These are phyloP conservation scores for Suillus luteus DNA, from an alignment of 768 basidiomycete genomes.

Conservation along the genomic window DNA sequence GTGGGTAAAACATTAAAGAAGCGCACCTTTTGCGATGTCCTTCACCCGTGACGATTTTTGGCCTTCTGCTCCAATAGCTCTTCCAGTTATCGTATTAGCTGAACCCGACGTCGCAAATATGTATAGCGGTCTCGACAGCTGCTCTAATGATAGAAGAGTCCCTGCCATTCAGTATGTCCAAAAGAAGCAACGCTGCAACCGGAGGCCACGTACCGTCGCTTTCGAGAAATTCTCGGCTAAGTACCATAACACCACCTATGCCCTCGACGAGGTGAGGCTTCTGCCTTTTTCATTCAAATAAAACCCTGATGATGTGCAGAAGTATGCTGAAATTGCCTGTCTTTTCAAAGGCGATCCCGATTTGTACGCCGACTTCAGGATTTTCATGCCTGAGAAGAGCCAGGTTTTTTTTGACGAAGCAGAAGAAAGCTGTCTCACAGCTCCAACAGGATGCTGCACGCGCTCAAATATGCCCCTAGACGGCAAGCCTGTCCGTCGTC, in stretches of 20 bases:
- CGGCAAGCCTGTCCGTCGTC: conserved; percentile 41
- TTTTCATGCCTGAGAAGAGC: conserved; percentile 70
- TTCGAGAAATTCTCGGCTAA: conserved; percentile 73
- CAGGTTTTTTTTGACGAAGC: conserved; percentile 53
- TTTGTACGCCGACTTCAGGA: conserved; percentile 68
- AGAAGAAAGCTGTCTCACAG: conserved; percentile 32
- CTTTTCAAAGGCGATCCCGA: conserved; percentile 79
- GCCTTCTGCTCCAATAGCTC: conserved; percentile 32
- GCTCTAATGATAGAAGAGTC: conserved; percentile 52
- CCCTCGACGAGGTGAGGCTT: conserved; percentile 57
- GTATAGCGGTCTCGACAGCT: conserved; percentile 39
- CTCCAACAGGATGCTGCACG: conserved; percentile 30
- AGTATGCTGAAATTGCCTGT: conserved; percentile 64
- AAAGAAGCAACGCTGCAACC: conserved; percentile 91
- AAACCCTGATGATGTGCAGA: no score
- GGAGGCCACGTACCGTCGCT: conserved; percentile 82
- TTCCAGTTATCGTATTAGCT: conserved; percentile 2
- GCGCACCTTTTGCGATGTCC: conserved; percentile 79
- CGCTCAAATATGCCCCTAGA: conserved; percentile 38
- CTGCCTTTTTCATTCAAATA: conserved; percentile 12
- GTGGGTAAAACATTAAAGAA: background rate
- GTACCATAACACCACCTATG: conserved; percentile 60
- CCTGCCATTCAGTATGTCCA: conserved; percentile 94
- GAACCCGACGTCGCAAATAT: conserved; percentile 22
- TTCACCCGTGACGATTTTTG: conserved; percentile 50